These are phyloP conservation scores for Penicillium goetzii DNA, from an alignment of 495 filamentous ascomycete genomes.

Conservation along the genomic window DNA sequence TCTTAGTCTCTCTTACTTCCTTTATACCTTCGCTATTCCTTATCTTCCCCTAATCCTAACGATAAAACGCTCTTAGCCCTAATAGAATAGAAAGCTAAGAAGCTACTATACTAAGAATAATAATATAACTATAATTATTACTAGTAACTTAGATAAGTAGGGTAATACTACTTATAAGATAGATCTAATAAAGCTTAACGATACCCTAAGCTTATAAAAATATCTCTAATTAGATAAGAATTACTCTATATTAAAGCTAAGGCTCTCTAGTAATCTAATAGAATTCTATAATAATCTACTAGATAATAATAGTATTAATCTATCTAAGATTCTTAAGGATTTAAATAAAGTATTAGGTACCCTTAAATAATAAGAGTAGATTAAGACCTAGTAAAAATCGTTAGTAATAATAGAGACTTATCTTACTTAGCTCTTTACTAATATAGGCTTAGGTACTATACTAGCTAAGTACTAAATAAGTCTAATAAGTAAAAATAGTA, in stretches of 20 bases:
- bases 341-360: not conserved
- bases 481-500: not conserved
- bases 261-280: not conserved
- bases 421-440: not conserved
- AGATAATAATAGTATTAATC: not conserved
- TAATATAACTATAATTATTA: not conserved
- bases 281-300: not conserved
- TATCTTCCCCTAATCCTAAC: not conserved
- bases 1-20: not conserved
- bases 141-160: not conserved
- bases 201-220: not conserved
- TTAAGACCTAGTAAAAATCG: not conserved
- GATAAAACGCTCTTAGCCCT: not conserved
- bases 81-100: not conserved
- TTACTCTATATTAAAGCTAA: not conserved
- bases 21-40: not conserved
- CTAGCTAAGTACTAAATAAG: not conserved
- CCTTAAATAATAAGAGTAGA: not conserved
- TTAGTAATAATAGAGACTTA: not conserved
- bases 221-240: not conserved
- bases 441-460: not conserved
- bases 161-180: not conserved
- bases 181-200: not conserved
- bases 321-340: not conserved
- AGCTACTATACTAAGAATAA: not conserved